Evolutionary conservation across 2,329 filamentous ascomycete species (phyloP), one percentile per base, ranked within the genome.

Genomic region (Talaromyces piceae): DNA sequence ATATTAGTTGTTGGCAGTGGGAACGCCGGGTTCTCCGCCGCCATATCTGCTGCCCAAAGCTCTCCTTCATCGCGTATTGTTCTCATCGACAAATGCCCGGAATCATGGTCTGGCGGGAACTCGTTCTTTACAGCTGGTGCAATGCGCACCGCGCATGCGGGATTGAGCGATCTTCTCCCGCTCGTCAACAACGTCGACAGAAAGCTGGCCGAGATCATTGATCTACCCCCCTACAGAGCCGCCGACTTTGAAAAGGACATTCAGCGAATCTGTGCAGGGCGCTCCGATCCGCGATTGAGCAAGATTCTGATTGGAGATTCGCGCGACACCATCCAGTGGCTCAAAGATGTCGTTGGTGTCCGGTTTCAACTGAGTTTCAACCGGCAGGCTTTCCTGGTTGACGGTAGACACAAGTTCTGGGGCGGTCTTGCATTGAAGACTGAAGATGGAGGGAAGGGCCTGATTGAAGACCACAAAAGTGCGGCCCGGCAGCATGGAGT

Each of bases 121-220:
- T 74, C 75, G 0, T 84, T 77, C 59, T 86, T 84, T 67, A 85
- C 82, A 0, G 82, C 83, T 0, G 83, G 81, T 1, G 82, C 81
- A 2, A 83, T 78, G 60, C 77, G 84, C 5, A 80, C 76, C 1
- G 74, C 70, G 1, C 79, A 84, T 58, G 50, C 60, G 5, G 83
- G 83, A 0, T 67, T 83, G 0, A 9, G 60, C 0, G 82, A 85
- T 57, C 58, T 87, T 0, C 65, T 84, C 0, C 80, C 81, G 0
- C 59, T 86, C 3, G 79, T 86, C 45, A 80, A 80, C 60, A 85
- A 85, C 55, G 75, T 81, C 1, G 63, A 73, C 20, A 45, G 63
- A 0, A 71, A 73, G 0, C 68, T 72, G 26, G 72, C 75, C 0
- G 57, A 66, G 3, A 73, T 67, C 28, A 81, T 85, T 27, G 82